Conservation (phyloP, 2,329 filamentous ascomycete genomes). For the Calonectria crousiana region DNA sequence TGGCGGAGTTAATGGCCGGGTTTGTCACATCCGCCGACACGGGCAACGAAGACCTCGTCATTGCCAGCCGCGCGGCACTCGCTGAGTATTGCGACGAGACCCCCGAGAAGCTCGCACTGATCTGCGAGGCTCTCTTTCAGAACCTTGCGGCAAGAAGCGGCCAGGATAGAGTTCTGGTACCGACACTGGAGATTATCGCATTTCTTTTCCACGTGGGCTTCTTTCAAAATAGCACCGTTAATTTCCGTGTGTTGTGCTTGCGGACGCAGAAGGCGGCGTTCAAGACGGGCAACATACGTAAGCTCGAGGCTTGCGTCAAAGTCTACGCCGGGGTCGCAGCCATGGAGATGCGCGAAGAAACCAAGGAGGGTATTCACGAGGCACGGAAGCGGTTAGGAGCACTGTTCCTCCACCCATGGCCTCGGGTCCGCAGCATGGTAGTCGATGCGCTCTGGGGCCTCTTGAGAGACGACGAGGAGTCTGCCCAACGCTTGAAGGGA, state of each 20-base stretch:
- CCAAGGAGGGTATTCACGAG: constrained; percentile 58
- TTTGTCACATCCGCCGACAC: constrained; percentile 80
- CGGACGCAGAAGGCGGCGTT: constrained; percentile 83
- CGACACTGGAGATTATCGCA: constrained; percentile 80
- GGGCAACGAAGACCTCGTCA: constrained; percentile 81
- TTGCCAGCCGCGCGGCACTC: constrained; percentile 75
- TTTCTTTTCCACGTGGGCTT: constrained; percentile 78
- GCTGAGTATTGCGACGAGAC: constrained; percentile 63
- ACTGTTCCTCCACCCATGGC: constrained; percentile 86
- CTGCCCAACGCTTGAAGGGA: constrained; percentile 57
- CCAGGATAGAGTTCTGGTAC: constrained; percentile 79
- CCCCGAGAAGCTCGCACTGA: constrained; percentile 53
- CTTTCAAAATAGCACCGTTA: constrained; percentile 56
- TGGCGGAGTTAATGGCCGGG: constrained; percentile 71
- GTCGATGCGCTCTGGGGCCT: constrained; percentile 72
- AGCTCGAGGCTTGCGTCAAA: constrained; percentile 83
- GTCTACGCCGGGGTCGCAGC: constrained; percentile 79
- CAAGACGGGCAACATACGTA: constrained; percentile 84
- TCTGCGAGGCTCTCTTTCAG: constrained; percentile 64
- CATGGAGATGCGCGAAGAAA: constrained; percentile 46
- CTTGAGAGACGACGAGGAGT: constrained; percentile 45
- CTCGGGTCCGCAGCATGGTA: constrained; percentile 73
- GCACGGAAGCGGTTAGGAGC: constrained; percentile 77
- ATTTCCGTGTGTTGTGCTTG: constrained; percentile 72
- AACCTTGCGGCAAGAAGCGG: constrained; percentile 66